A percentile compares a stretch with the other conserved stretches of the same genome.
phyloP scores from a whole-genome alignment of 2,329 filamentous ascomycete species.

The Cytospora paraplurivora region DNA sequence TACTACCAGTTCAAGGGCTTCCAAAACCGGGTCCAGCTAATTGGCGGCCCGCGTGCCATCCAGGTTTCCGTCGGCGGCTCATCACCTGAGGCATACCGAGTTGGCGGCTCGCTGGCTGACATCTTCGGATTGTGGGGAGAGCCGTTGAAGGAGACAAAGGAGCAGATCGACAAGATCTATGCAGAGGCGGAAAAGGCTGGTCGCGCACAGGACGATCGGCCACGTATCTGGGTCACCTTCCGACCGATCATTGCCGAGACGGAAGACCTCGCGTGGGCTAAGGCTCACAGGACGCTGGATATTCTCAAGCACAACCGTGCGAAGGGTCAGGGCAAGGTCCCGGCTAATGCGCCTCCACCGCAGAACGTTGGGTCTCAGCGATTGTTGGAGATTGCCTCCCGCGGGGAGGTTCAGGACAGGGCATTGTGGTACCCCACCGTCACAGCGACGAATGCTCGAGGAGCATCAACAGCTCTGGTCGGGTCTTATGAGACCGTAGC shows the following conservation, averaged over 20 bases:
- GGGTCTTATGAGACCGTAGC: slow-evolving; percentile 55
- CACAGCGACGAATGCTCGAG: slow-evolving; percentile 60
- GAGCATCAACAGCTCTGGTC: slow-evolving; percentile 61
- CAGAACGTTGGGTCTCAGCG: slow-evolving; percentile 63
- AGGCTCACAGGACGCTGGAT: slow-evolving; percentile 59
- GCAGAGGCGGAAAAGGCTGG: slow-evolving; percentile 60
- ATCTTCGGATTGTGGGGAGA: slow-evolving; percentile 68
- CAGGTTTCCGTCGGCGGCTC: slow-evolving; percentile 62
- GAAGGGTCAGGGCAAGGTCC: slow-evolving; percentile 36
- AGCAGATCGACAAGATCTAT: slow-evolving; percentile 64
- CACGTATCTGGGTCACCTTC: slow-evolving; percentile 66
- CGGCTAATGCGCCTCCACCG: slow-evolving; percentile 42
- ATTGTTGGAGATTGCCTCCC: slow-evolving; percentile 57
- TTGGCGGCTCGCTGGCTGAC: slow-evolving; percentile 60
- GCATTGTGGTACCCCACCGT: slow-evolving; percentile 66
- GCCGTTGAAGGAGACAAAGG: slow-evolving; percentile 63
- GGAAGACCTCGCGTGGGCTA: slow-evolving; percentile 63
- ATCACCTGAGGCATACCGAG: slow-evolving; percentile 59
- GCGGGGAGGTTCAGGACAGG: slow-evolving; percentile 60
- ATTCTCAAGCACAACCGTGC: slow-evolving; percentile 46
- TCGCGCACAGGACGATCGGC: slow-evolving; percentile 48
- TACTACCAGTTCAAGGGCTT: slow-evolving; percentile 64
- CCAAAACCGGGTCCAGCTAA: slow-evolving; percentile 54
- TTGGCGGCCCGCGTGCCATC: slow-evolving; percentile 50
- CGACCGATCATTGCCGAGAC: slow-evolving; percentile 63